Percentiles rank a stretch among this genome's conserved stretches.
phyloP scores from a whole-genome alignment of 768 basidiomycete species.

The Arthromyces matolae region DNA sequence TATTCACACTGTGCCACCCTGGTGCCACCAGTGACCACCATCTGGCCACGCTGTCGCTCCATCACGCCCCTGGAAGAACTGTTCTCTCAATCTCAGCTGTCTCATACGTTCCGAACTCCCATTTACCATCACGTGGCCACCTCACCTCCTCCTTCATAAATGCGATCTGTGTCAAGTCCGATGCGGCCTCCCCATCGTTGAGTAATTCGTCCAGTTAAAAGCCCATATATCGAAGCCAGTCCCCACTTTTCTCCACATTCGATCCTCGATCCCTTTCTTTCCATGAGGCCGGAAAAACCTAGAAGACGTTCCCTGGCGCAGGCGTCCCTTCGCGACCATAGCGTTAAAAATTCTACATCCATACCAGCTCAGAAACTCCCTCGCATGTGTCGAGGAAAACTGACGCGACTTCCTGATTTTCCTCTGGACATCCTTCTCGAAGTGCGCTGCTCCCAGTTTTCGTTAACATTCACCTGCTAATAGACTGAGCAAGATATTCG shows the following conservation, averaged over 20 bases:
- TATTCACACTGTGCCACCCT: slow-evolving; percentile 7
- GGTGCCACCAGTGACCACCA: too few relatives aligned
- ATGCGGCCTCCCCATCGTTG: slow-evolving; percentile 7
- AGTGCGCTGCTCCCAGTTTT: not conserved
- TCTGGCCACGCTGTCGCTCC: slow-evolving; percentile 9
- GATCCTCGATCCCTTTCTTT: not conserved
- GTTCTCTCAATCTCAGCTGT: slow-evolving; percentile 1
- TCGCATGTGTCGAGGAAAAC: slow-evolving; percentile 10
- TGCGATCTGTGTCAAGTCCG: slow-evolving; percentile 5
- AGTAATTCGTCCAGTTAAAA: not conserved
- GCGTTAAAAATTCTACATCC: not conserved
- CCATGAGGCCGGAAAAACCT: slow-evolving; percentile 5
- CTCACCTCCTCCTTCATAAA: slow-evolving; percentile 15
- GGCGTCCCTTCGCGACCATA: slow-evolving; percentile 1
- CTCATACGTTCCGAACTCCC: slow-evolving; percentile 5
- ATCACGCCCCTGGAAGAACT: slow-evolving; percentile 13
- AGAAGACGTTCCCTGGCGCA: slow-evolving; percentile 2
- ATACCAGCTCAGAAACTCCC: not conserved
- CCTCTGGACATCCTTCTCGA: slow-evolving; percentile 18
- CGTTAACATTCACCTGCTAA: not conserved
- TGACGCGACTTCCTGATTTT: slow-evolving; percentile 12
- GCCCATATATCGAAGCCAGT: too few relatives aligned
- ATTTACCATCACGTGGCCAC: slow-evolving; percentile 15
- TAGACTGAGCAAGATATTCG: slow-evolving; percentile 30
- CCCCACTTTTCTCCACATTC: not conserved